Conservation (phyloP, 1,284 basidiomycete genomes). For the Ustilago bromivora region DNA sequence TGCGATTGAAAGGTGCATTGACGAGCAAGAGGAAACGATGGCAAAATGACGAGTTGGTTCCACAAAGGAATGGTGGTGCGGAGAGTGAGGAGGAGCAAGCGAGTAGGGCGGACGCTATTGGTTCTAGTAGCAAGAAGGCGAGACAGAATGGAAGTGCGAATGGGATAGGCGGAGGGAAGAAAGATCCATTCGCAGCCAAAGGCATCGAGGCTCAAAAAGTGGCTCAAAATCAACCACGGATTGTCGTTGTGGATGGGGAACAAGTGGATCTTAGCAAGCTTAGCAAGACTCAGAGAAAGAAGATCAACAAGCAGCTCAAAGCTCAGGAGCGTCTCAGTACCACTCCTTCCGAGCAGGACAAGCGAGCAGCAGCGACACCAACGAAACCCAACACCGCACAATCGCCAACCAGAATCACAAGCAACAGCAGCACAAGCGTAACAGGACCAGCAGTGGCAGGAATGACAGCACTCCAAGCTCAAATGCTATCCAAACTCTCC, state of each 20-base stretch:
- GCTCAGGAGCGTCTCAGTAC: constrained; percentile 10
- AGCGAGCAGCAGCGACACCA: neutral
- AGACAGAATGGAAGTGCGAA: constrained; percentile 13
- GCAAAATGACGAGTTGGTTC: constrained; percentile 16
- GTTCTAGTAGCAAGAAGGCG: constrained; percentile 25
- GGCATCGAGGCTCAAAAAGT: constrained; percentile 39
- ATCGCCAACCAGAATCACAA: neutral
- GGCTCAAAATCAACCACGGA: constrained; percentile 36
- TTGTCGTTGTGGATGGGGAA: constrained; percentile 28
- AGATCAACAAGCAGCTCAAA: constrained; percentile 58
- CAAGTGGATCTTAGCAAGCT: constrained; percentile 41
- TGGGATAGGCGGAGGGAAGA: constrained; percentile 11
- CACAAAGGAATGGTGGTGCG: neutral
- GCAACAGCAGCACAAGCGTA: neutral
- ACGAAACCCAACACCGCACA: neutral
- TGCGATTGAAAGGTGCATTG: constrained; percentile 50
- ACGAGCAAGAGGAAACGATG: constrained; percentile 50
- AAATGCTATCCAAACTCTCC: constrained; percentile 61
- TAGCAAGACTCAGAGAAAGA: constrained; percentile 62
- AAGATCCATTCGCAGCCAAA: constrained; percentile 45
- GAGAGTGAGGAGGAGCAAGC: constrained; percentile 41
- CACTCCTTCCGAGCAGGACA: neutral
- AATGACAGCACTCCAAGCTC: constrained; percentile 55
- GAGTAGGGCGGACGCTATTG: constrained; percentile 29
- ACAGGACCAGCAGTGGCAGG: constrained; percentile 5